Conservation (phyloP, 129 eudicot genomes). For the carrot (Daucus carota) region DNA sequence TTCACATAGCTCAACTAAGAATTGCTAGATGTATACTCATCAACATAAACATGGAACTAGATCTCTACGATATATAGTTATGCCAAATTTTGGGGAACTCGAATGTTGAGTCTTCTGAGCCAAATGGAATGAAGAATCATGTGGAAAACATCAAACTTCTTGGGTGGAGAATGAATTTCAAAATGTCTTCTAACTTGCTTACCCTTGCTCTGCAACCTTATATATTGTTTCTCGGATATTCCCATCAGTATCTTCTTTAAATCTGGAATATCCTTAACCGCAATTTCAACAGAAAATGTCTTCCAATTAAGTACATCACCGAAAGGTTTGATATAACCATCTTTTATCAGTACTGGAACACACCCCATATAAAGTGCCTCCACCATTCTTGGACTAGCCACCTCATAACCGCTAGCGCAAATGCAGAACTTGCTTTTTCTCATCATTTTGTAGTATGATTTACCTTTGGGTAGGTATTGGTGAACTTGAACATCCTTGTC, state of each 20-base stretch:
- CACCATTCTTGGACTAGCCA: constrained; percentile 86
- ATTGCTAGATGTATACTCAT: not conserved
- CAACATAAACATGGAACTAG: not conserved
- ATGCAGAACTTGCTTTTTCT: constrained; percentile 56
- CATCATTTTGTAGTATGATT: constrained; percentile 44
- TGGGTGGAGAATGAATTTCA: constrained; percentile 56
- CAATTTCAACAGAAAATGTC: constrained; percentile 42
- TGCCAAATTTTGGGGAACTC: constrained; percentile 1
- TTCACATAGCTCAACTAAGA: not conserved
- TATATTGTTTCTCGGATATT: constrained; percentile 38
- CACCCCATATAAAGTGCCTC: constrained; percentile 72
- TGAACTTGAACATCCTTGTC: constrained; percentile 54
- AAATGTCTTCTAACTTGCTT: constrained; percentile 55
- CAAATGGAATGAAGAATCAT: constrained; percentile 85
- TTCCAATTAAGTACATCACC: constrained; percentile 74
- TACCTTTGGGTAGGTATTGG: constrained; percentile 56
- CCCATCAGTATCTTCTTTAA: constrained; percentile 43
- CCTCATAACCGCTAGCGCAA: constrained; percentile 85
- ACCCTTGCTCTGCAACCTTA: constrained; percentile 47
- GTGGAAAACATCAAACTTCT: constrained; percentile 63
- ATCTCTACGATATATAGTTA: not conserved
- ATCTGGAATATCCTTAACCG: constrained; percentile 53
- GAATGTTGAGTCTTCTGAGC: constrained; percentile 64
- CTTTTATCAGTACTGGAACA: constrained; percentile 64
- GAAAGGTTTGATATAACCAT: constrained; percentile 55